Percentiles rank a stretch among this genome's conserved stretches.
Conservation (phyloP, 805 yeast species). For the Brettanomyces custersianus region DNA sequence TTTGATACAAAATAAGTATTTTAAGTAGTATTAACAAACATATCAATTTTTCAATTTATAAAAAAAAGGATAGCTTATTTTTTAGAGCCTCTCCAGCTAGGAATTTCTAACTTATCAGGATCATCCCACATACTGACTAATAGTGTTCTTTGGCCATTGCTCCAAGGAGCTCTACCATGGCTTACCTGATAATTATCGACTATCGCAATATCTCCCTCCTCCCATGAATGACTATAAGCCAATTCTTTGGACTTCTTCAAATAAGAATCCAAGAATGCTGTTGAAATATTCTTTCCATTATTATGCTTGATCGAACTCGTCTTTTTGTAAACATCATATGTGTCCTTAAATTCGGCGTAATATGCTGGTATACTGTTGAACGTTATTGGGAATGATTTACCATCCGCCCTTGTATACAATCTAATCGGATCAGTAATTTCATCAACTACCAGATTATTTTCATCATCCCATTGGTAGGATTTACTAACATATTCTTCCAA, state of each 20-base stretch:
- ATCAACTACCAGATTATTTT: constrained; percentile 20
- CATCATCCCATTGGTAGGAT: constrained; percentile 19
- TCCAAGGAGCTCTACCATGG: constrained; percentile 27
- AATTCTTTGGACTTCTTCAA: constrained; percentile 13
- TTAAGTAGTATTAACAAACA: too few species aligned
- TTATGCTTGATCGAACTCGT: constrained; percentile 11
- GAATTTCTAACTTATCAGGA: constrained; percentile 3
- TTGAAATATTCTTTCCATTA: constrained; percentile 13
- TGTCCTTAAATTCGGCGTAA: constrained; percentile 3
- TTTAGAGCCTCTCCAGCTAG: too few species aligned
- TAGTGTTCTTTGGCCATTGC: constrained; percentile 21
- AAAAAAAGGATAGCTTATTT: too few species aligned
- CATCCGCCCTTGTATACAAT: constrained; percentile 6
- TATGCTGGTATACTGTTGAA: constrained; percentile 22
- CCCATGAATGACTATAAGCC: constrained; percentile 24
- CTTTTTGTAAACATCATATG: constrained; percentile 12
- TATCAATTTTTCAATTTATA: too few species aligned
- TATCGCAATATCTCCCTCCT: constrained; percentile 25
- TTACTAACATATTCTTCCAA: constrained; percentile 18
- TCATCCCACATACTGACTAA: constrained; percentile 30
- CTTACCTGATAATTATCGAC: constrained; percentile 28
- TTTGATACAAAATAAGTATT: too few species aligned
- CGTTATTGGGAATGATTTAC: constrained; percentile 10
- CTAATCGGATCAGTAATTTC: constrained; percentile 20
- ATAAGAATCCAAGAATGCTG: constrained; percentile 12